phyloP scores from a whole-genome alignment of 768 basidiomycete genomes.

The Vararia minispora region DNA sequence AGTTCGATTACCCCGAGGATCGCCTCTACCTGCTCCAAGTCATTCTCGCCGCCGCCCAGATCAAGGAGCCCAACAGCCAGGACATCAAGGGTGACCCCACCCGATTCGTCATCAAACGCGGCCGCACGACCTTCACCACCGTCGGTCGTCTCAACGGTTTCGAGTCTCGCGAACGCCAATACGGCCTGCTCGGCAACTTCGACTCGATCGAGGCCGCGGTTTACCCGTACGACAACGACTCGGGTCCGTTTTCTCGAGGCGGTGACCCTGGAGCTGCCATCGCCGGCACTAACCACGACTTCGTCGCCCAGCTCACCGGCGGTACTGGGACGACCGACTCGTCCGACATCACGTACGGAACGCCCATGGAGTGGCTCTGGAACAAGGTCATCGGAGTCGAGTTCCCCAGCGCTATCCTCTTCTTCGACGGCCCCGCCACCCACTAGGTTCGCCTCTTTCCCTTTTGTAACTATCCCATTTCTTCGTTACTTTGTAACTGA shows the following conservation, averaged over 20 bases:
- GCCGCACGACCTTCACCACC: constrained; percentile 17
- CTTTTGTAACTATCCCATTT: too few relatives aligned
- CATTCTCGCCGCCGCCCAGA: constrained; percentile 15
- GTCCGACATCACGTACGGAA: too few relatives aligned
- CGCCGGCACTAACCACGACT: constrained; percentile 4
- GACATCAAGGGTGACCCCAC: constrained; percentile 16
- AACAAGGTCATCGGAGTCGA: too few relatives aligned
- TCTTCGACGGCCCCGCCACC: too few relatives aligned
- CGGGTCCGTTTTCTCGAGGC: constrained; percentile 9
- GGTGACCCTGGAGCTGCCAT: constrained; percentile 11
- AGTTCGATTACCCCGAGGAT: constrained; percentile 19
- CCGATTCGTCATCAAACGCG: constrained; percentile 18
- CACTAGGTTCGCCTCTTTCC: too few relatives aligned
- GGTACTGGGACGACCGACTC: too few relatives aligned
- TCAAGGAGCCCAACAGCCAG: constrained; percentile 14
- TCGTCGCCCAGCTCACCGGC: too few relatives aligned
- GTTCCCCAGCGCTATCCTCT: too few relatives aligned
- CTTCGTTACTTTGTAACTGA: too few relatives aligned
- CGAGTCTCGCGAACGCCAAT: constrained; percentile 14
- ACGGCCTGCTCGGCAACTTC: constrained; percentile 9
- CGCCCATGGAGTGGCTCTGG: too few relatives aligned
- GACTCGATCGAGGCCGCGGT: constrained; percentile 14
- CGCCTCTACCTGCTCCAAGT: constrained; percentile 13
- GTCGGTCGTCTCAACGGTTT: constrained; percentile 16
- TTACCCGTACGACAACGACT: constrained; percentile 15